phyloP scores from a whole-genome alignment of 257 asterid genomes.

The Nicotiana otophora region DNA sequence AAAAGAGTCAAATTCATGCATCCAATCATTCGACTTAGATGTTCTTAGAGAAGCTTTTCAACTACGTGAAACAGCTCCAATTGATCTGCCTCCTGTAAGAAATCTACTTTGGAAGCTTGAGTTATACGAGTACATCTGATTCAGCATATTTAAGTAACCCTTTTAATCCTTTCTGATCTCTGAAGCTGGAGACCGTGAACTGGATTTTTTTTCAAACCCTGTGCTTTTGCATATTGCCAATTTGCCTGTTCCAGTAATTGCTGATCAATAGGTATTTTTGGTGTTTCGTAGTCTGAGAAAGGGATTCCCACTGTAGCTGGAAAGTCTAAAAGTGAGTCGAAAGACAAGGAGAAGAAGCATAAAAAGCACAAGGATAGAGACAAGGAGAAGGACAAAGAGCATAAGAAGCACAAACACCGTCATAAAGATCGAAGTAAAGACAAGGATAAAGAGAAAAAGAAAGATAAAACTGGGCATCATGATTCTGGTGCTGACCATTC shows the following conservation, averaged over 20 bases:
- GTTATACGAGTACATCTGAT: background rate
- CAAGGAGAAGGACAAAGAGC: conserved; percentile 77
- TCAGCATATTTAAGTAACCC: background rate
- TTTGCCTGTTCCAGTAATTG: background rate
- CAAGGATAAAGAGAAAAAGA: conserved; percentile 94
- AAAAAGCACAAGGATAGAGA: conserved; percentile 72
- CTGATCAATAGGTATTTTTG: conserved; percentile 22
- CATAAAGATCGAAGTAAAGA: conserved; percentile 96
- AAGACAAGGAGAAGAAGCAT: conserved; percentile 93
- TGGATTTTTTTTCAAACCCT: background rate
- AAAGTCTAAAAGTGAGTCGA: conserved; percentile 70
- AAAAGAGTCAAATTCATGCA: conserved; percentile 53
- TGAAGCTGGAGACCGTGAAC: background rate
- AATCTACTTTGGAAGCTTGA: conserved; percentile 15
- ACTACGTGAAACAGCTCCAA: conserved; percentile 72
- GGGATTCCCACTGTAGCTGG: conserved; percentile 84
- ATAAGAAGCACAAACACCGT: conserved; percentile 89
- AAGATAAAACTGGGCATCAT: conserved; percentile 68
- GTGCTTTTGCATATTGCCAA: background rate
- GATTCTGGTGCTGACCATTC: conserved; percentile 86
- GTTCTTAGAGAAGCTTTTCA: conserved; percentile 81
- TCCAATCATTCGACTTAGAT: conserved; percentile 79
- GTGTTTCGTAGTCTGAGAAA: conserved; percentile 68
- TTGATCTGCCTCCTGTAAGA: conserved; percentile 78
- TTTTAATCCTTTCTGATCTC: background rate